Evolutionary conservation across 1,139 yeast genomes (phyloP), one percentile per base, ranked within the genome.

Genomic region (Sugiyamaella neomexicana): DNA sequence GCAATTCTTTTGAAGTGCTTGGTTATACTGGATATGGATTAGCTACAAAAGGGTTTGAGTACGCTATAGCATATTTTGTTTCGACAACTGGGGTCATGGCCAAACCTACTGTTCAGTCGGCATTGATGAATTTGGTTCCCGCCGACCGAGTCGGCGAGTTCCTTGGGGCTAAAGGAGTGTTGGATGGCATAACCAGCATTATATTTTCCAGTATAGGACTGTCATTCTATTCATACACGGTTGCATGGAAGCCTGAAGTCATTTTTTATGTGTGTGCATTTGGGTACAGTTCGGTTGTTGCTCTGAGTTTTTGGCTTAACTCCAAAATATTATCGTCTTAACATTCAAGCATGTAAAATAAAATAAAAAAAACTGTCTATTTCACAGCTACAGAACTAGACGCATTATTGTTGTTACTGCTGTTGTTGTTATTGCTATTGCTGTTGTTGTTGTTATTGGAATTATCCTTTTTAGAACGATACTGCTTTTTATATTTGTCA

Each of bases 41-140:
- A 12, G 56, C 64, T 1, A 29, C 45, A 9, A 58, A 49, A 27
- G 61, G 56, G 5, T 32, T 48, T 16, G 54, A 55, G 53, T 61
- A 57, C 41, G 47, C 61, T 5, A 46, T 47, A 10, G 50, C 60
- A 12, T 60, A 61, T 16, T 61, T 61, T 53, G 48, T 61, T 12
- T 56, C 64, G 5, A 61, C 65, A 17, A 57, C 64, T 1, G 65
- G 65, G 7, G 64, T 61, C 12, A 54, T 61, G 55, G 63, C 63
- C 29, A 61, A 61, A 44, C 64, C 62, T 15, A 53, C 61, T 2
- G 60, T 60, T 2, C 64, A 60, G 39, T 57, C 63, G 5, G 58
- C 55, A 12, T 45, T 61, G 41, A 47, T 61, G 53, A 60, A 60
- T 50, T 52, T 59, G 32, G 58, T 60, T 2, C 64, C 65, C 2